phyloP scores from a whole-genome alignment of 148 eudicot species.

The Camellia japonica region DNA sequence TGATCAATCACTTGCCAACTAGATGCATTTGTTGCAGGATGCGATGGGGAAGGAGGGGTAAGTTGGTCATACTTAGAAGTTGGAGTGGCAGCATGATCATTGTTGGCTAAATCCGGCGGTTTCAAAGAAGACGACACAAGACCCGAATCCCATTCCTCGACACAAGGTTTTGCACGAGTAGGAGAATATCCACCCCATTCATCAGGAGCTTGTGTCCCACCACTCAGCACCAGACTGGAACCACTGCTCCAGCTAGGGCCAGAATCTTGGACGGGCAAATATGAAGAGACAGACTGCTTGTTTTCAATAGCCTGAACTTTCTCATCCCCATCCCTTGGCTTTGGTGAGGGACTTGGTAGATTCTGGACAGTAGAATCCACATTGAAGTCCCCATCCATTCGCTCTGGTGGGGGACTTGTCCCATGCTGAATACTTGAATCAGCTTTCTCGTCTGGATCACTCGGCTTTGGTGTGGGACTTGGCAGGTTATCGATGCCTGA shows the following conservation, averaged over 20 bases:
- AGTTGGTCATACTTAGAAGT: conserved; percentile 34
- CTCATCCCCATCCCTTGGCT: conserved; percentile 27
- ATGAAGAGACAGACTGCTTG: conserved; percentile 25
- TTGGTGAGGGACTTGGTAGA: conserved; percentile 39
- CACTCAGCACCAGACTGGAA: conserved; percentile 44
- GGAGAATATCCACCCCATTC: conserved; percentile 63
- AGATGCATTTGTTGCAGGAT: conserved; percentile 38
- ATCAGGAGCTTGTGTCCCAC: conserved; percentile 38
- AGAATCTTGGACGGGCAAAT: conserved; percentile 40
- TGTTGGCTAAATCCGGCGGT: conserved; percentile 20
- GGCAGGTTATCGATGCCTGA: conserved; percentile 36
- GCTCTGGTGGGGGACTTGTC: conserved; percentile 30
- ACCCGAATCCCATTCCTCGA: conserved; percentile 43
- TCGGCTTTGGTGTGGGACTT: conserved; percentile 28
- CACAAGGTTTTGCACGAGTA: conserved; percentile 38
- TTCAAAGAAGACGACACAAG: conserved; percentile 43
- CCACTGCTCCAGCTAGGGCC: conserved; percentile 66
- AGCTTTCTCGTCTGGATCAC: conserved; percentile 21
- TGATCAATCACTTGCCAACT: conserved; percentile 45
- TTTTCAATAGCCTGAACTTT: conserved; percentile 32
- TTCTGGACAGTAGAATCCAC: conserved; percentile 32
- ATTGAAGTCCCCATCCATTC: conserved; percentile 2
- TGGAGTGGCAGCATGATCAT: conserved; percentile 27
- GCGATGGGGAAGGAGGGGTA: conserved; percentile 32
- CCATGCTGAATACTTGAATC: conserved; percentile 5